phyloP scores from a whole-genome alignment of 768 basidiomycete genomes.

The Plicaturopsis crispa region DNA sequence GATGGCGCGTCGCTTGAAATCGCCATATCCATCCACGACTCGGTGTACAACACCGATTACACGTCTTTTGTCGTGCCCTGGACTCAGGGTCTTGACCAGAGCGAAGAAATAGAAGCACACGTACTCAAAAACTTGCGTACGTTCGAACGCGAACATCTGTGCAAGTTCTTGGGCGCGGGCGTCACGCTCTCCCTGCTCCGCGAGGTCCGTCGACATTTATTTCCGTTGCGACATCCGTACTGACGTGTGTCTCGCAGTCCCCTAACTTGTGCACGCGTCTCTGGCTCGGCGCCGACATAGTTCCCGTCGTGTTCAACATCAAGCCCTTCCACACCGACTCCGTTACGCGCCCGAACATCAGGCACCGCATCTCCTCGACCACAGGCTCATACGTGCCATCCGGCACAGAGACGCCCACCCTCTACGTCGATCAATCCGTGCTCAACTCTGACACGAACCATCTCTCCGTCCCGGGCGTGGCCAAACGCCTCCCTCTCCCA shows the following conservation, averaged over 20 bases:
- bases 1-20: slow-evolving; percentile 60
- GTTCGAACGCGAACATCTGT: slow-evolving; percentile 70
- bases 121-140: slow-evolving; percentile 59
- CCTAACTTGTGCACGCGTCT: slow-evolving; percentile 83
- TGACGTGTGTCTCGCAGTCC: slow-evolving; percentile 27
- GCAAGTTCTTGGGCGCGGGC: slow-evolving; percentile 83
- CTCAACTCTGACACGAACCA: too few species aligned
- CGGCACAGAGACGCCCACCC: slow-evolving; percentile 68
- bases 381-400: slow-evolving; percentile 74
- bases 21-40: slow-evolving; percentile 77
- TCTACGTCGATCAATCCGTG: slow-evolving; percentile 57
- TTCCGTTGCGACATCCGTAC: not conserved
- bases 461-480: slow-evolving; percentile 45
- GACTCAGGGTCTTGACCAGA: slow-evolving; percentile 43
- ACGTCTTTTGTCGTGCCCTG: slow-evolving; percentile 45
- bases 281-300: slow-evolving; percentile 78
- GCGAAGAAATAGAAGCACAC: slow-evolving; percentile 54
- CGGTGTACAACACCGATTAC: slow-evolving; percentile 79
- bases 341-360: slow-evolving; percentile 69
- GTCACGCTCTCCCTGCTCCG: slow-evolving; percentile 64
- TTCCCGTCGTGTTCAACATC: slow-evolving; percentile 82
- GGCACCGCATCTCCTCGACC: slow-evolving; percentile 76
- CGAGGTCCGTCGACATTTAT: slow-evolving; percentile 37
- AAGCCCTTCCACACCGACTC: slow-evolving; percentile 79
- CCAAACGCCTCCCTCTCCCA: slow-evolving; percentile 59